Base-by-base conservation (phyloP, 75 land plant genomes). In the Picea glauca region DNA sequence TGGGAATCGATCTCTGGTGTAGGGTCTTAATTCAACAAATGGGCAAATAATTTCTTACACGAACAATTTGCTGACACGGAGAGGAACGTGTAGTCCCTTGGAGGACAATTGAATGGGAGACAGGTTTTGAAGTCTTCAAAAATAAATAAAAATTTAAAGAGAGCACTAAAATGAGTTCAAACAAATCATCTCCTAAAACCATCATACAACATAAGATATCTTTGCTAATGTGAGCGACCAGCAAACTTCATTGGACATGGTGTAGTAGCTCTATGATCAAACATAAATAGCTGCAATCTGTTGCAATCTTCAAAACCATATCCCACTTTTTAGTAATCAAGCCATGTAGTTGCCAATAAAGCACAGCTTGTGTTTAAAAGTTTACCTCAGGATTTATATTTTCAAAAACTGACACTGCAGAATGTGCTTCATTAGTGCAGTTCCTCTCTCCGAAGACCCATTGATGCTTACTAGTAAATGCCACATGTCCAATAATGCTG, bases 401-500 rank as follows among this genome's bases (percentile, higher is more conserved):
- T 59, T 40, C 77, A 76, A 58, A 32, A 70, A 70, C 73, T 70
- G 73, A 43, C 8, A 20, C 73, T 38, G n/a, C 12, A 60, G 13
- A 70, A 63, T 70, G 80, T 57, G 21, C 33, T 13, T 58, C 77
- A 58, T 12, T 31, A 13, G 18, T 17, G 33, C 31, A 75, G 35
- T 58, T 54, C 8, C 38, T 74, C 18, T 56, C 77, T 58, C 80
- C 61, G 60, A 82, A 79, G 43, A 86, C 65, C 96, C 96, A 93
- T 18, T 63, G 78, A 81, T 90, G 85, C 20, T 74, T 81, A 12
- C 86, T 86, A 11, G 85, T 76, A n/a, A 60, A 75, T 72, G 96
- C 96, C 35, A 85, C 92, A 75, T 68, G 38, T 14, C 96, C 96
- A 54, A 93, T 82, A 57, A 81, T 62, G 66, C 96, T 93, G 86